Evolutionary conservation across 202 grass and related monocot species (phyloP).

Genomic region (Panicum virgatum): DNA sequence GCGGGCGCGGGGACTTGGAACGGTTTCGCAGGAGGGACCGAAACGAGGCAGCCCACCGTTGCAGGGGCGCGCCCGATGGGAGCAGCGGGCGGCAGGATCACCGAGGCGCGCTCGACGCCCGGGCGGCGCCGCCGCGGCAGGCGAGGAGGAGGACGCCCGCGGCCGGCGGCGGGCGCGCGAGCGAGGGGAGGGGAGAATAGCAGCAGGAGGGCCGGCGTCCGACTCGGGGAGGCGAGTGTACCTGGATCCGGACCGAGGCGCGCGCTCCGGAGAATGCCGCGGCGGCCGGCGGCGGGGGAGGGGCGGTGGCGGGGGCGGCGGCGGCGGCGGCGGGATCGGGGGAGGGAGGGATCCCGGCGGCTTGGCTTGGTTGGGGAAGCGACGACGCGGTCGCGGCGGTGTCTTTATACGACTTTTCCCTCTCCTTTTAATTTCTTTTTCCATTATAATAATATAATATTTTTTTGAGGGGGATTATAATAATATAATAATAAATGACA

Average conservation of each 20-base stretch:
- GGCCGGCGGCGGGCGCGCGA: too few relatives aligned
- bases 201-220: not conserved
- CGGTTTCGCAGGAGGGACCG: not conserved
- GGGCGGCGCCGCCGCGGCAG: not conserved
- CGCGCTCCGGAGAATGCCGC: conserved; percentile 8
- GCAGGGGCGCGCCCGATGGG: not conserved
- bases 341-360: not conserved
- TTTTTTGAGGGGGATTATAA: too few relatives aligned
- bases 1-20: not conserved
- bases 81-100: not conserved
- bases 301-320: not conserved
- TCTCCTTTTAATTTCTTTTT: too few relatives aligned
- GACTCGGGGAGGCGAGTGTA: not conserved
- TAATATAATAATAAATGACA: conserved; percentile 17
- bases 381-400: conserved; percentile 40
- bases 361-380: not conserved
- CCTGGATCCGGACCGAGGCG: conserved; percentile 10
- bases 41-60: too few relatives aligned
- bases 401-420: conserved; percentile 44
- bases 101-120: not conserved
- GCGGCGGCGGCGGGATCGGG: conserved; percentile 1
- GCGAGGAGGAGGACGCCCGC: too few relatives aligned
- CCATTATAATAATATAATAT: too few relatives aligned
- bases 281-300: not conserved
- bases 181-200: too few relatives aligned